Evolutionary conservation across 1,139 yeast genomes (phyloP), one percentile per base, ranked within the genome.

Genomic region (Taphrina flavorubra): DNA sequence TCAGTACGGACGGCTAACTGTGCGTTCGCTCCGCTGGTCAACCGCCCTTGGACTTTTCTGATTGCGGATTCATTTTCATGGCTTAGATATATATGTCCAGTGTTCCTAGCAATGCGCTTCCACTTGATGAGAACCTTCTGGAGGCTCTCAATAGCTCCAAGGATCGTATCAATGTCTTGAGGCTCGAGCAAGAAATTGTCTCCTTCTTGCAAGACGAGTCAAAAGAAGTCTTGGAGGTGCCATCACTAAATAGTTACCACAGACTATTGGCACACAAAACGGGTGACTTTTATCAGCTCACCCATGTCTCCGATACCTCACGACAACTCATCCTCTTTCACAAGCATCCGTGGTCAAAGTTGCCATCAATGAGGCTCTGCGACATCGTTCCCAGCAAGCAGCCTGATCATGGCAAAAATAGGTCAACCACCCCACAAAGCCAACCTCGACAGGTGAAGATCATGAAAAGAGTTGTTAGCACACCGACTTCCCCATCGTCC

Each of bases 221-320:
- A 2, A 36, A 25, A 20, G 53, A 53, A 14, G 56, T 44, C 11
- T 53, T 60, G 39, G 65, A 59, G 47, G 47, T 60, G 51, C 51
- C 44, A 5, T 44, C 60, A 14, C 47, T 51, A 39, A 66, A 60
- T 25, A 31, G 51, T n/a, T 60, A 59, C 37, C 69, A 66, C 16
- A 53, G 69, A 7, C 69, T 66, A 11, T 42, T 66, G 51, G 69
- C 69, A 10, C 69, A 66, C 42, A 59, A 57, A 47, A 42, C 59
- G 5, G 69, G 65, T 31, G 69, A 66, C 18, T 66, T 57, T 36
- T 66, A 60, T 46, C 47, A 18, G 31, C 57, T 66, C 20, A 42
- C 51, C 13, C 69, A 66, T 53, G 60, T 60, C 20, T 34, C 47
- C 1, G 69, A 60, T 20, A 18, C 39, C 13, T 10, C 57, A 11